phyloP scores from a whole-genome alignment of 2,329 filamentous ascomycete species.

The Rhinocladiella similis region DNA sequence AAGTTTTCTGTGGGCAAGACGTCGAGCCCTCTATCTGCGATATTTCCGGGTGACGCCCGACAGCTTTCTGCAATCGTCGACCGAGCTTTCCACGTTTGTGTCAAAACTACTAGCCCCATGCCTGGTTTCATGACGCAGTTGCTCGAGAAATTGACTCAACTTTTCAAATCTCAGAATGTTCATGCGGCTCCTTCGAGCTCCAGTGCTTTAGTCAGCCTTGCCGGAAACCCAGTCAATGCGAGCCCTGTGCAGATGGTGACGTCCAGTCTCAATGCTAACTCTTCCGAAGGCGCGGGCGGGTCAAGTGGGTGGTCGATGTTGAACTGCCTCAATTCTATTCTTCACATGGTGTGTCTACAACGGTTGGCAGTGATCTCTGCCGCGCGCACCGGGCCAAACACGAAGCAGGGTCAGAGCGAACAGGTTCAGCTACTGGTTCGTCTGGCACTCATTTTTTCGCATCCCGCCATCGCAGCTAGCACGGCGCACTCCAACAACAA shows the following conservation, averaged over 20 bases:
- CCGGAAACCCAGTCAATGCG: conserved; percentile 2
- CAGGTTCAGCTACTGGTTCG: conserved; percentile 28
- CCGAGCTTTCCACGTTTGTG: conserved; percentile 22
- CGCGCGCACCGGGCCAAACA: conserved; percentile 5
- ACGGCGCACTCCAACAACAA: conserved; percentile 8
- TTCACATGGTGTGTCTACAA: conserved; percentile 27
- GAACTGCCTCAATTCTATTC: conserved; percentile 19
- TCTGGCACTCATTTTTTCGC: conserved; percentile 33
- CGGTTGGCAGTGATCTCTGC: conserved; percentile 10
- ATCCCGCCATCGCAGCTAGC: conserved; percentile 33
- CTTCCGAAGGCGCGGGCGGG: conserved; percentile 8
- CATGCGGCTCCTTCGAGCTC: background rate
- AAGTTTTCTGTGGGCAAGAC: conserved; percentile 15
- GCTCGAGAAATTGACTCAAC: conserved; percentile 25
- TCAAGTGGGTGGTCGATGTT: conserved; percentile 8
- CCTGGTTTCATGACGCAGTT: conserved; percentile 19
- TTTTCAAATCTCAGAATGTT: conserved; percentile 20
- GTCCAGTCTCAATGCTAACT: conserved; percentile 11
- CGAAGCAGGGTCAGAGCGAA: conserved; percentile 24
- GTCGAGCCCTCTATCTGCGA: conserved; percentile 12
- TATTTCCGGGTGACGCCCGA: conserved; percentile 15
- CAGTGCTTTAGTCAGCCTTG: background rate
- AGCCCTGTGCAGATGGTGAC: conserved; percentile 8
- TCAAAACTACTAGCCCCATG: conserved; percentile 14
- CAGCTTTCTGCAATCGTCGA: conserved; percentile 17